A percentile compares a stretch with the other conserved stretches of the same genome.
Evolutionary conservation across 768 basidiomycete genomes (phyloP).

Genomic region (Chalciporus pseudorubinellus): DNA sequence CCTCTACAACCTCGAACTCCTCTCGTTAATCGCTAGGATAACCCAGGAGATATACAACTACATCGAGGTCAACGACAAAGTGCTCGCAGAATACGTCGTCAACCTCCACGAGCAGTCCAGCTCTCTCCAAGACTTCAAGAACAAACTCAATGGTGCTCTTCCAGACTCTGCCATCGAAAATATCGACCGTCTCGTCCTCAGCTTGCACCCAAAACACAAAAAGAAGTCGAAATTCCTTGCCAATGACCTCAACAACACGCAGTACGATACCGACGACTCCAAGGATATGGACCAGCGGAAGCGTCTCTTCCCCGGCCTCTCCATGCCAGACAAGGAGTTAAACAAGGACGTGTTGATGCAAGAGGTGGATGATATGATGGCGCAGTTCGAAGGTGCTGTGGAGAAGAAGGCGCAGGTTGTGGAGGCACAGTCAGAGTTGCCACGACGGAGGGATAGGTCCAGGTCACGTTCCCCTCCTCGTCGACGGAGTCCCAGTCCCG

Average conservation of each 20-base stretch:
- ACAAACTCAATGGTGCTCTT: constrained; percentile 75
- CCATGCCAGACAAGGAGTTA: constrained; percentile 68
- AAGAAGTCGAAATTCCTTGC: constrained; percentile 46
- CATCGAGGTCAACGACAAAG: constrained; percentile 82
- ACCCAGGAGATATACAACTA: constrained; percentile 93
- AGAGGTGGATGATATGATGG: constrained; percentile 90
- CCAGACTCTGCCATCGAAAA: constrained; percentile 89
- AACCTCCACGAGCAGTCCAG: constrained; percentile 82
- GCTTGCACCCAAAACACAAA: constrained; percentile 95
- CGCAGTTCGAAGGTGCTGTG: constrained; percentile 64
- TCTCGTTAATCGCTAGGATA: constrained; percentile 89
- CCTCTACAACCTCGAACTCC: constrained; percentile 88
- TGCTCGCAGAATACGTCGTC: constrained; percentile 93
- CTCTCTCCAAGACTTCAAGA: constrained; percentile 77
- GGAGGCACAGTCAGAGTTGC: constrained; percentile 49
- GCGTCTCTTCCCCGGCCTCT: constrained; percentile 88
- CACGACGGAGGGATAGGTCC: constrained; percentile 53
- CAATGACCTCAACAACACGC: constrained; percentile 37
- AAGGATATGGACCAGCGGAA: constrained; percentile 72
- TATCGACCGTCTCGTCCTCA: constrained; percentile 91
- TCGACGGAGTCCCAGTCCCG: constrained; percentile 58
- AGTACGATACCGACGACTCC: constrained; percentile 30
- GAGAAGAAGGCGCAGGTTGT: constrained; percentile 53
- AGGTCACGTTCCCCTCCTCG: constrained; percentile 46
- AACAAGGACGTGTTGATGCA: constrained; percentile 80